Evolutionary conservation across 116 monocot species (phyloP).

Genomic region (Papilionanthe hybrid): DNA sequence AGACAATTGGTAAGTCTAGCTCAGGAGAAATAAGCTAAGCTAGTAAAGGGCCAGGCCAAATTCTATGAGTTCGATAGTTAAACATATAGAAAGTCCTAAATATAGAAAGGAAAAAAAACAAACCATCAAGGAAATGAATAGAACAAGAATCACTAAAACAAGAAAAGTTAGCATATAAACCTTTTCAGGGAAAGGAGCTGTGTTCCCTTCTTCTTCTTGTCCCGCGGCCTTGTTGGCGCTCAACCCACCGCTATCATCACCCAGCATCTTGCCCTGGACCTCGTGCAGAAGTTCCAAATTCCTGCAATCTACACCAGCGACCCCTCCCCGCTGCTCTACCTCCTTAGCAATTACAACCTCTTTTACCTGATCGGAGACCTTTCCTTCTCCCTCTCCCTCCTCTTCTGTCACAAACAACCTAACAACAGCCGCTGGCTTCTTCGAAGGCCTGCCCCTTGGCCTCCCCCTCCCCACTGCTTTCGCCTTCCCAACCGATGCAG

Average conservation of each 20-base stretch:
- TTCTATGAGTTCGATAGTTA: background rate
- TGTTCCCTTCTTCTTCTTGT: constrained; percentile 69
- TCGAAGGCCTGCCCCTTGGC: constrained; percentile 25
- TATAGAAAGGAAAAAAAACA: background rate
- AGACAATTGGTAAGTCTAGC: background rate
- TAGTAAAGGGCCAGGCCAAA: background rate
- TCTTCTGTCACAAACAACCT: constrained; percentile 16
- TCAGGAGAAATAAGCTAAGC: background rate
- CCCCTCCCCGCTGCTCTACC: constrained; percentile 17
- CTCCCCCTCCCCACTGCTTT: constrained; percentile 11
- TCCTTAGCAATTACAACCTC: constrained; percentile 22
- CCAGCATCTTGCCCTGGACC: constrained; percentile 32
- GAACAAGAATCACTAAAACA: background rate
- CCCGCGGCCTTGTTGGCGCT: constrained; percentile 58
- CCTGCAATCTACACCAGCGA: background rate
- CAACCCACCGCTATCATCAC: constrained; percentile 62
- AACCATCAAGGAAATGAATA: background rate
- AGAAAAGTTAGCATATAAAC: constrained; percentile 22
- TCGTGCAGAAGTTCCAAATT: constrained; percentile 11
- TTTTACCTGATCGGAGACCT: constrained; percentile 13
- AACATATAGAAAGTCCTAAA: background rate
- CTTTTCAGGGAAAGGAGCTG: constrained; percentile 67
- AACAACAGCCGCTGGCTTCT: constrained; percentile 15
- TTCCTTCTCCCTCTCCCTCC: constrained; percentile 22
- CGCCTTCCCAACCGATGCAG: constrained; percentile 26